phyloP scores from a whole-genome alignment of 164 flowering plant species.

The Vitis vinifera region ASM3070453v1 NC_081822.1:9941001-9941500 shows the following conservation, averaged over 20 bases:
- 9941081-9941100: too few relatives aligned
- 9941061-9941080: too few relatives aligned
- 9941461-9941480: background rate
- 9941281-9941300: background rate
- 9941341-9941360: conserved; percentile 97
- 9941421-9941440: conserved; percentile 6
- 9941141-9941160: too few relatives aligned
- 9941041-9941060: too few relatives aligned
- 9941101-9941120: too few relatives aligned
- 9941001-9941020: too few relatives aligned
- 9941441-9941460: background rate
- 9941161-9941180: too few relatives aligned
- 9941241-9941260: background rate
- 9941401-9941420: conserved; percentile 82
- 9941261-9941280: background rate
- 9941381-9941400: conserved; percentile 79
- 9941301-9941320: conserved; percentile 95
- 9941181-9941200: too few relatives aligned
- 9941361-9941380: conserved; percentile 99
- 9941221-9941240: background rate
- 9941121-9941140: too few relatives aligned
- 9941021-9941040: too few relatives aligned
- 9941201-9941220: background rate
- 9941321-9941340: conserved; percentile 98
- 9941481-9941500: too few relatives aligned